Conservation (phyloP, 805 yeast genomes). For the Candida sphagnicola region DNA sequence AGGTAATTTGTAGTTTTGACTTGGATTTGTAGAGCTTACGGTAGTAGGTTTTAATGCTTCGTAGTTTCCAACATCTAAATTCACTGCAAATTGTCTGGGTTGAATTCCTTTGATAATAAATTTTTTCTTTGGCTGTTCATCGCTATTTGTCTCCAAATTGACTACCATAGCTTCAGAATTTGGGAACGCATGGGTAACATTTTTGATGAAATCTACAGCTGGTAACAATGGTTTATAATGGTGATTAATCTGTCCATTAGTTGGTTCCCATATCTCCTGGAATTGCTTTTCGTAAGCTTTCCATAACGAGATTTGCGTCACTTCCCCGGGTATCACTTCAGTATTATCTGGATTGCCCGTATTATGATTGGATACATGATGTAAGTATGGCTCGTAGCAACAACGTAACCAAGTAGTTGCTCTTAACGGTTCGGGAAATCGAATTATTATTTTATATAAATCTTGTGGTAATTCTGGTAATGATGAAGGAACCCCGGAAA, state of each 20-base stretch:
- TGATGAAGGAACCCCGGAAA: slow-evolving; percentile 50
- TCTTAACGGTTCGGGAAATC: slow-evolving; percentile 77
- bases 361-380: slow-evolving; percentile 9
- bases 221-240: slow-evolving; percentile 55
- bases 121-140: slow-evolving; percentile 54
- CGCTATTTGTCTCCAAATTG: slow-evolving; percentile 43
- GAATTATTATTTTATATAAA: slow-evolving; percentile 56
- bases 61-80: slow-evolving; percentile 39
- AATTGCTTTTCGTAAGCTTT: slow-evolving; percentile 89
- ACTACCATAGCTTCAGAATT: slow-evolving; percentile 93
- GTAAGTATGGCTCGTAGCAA: slow-evolving; percentile 66
- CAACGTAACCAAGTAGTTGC: slow-evolving; percentile 95
- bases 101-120: slow-evolving; percentile 93
- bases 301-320: slow-evolving; percentile 95
- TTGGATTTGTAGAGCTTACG: slow-evolving; percentile 8
- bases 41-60: slow-evolving; percentile 33
- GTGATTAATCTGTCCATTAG: slow-evolving; percentile 15
- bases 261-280: slow-evolving; percentile 55
- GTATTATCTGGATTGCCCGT: slow-evolving; percentile 7
- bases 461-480: slow-evolving; percentile 59
- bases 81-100: slow-evolving; percentile 66
- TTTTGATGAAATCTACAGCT: slow-evolving; percentile 95
- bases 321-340: slow-evolving; percentile 56
- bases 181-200: slow-evolving; percentile 85
- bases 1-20: slow-evolving; percentile 18